Percentiles rank a stretch among this genome's conserved stretches.
phyloP scores from a whole-genome alignment of 73 alveolate genomes.

The Paramecium primaurelia region DNA sequence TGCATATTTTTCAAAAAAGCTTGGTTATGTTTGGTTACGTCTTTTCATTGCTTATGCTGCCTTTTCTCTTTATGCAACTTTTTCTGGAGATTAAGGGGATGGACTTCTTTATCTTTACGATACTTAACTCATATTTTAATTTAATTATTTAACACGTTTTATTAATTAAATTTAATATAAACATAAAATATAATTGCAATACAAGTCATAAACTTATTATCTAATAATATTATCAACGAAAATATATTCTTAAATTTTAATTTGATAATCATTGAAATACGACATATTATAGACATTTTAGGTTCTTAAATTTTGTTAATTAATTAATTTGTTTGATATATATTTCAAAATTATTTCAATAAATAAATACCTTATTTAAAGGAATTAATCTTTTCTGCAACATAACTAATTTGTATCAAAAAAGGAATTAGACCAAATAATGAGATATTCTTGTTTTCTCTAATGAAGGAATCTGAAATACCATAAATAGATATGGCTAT shows the following conservation, averaged over 20 bases:
- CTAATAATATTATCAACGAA: neutral
- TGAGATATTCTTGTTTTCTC: no score
- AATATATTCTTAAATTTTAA: no score
- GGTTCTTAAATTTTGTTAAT: neutral
- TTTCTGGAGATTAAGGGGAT: slow-evolving; percentile 4
- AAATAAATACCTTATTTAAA: no score
- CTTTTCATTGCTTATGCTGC: slow-evolving; percentile 43
- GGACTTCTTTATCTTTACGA: neutral
- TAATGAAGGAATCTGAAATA: no score
- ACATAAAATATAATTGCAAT: neutral
- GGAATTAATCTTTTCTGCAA: no score
- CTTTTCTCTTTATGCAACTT: neutral
- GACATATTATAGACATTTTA: no score
- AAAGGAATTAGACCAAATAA: no score
- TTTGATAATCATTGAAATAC: no score
- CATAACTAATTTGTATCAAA: no score
- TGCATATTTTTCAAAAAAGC: slow-evolving; percentile 33
- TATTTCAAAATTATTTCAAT: no score
- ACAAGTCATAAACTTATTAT: neutral
- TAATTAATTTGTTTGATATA: no score
- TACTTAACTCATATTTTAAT: slow-evolving; percentile 17
- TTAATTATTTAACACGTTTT: slow-evolving; percentile 38
- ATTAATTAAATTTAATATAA: neutral
- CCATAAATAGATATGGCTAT: no score
- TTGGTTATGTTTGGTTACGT: neutral